These are phyloP conservation scores for Arxiozyma heterogenica DNA, from an alignment of 1,139 yeast species.

Conservation along the genomic window DNA sequence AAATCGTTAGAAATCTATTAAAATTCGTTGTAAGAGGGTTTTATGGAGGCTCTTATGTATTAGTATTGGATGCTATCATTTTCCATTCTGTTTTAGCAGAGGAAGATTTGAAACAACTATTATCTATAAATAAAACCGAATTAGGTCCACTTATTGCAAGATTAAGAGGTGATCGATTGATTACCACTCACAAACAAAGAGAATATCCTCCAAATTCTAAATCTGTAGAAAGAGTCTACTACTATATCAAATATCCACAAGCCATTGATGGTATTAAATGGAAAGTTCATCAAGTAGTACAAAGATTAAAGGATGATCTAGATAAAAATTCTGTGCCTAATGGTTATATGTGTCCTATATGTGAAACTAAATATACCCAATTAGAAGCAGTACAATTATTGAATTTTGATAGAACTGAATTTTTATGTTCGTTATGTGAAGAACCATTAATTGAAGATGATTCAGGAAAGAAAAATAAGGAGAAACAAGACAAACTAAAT, in stretches of 20 bases:
- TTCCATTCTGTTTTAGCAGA: constrained; percentile 90
- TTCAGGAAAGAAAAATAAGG: constrained; percentile 70
- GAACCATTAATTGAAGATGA: constrained; percentile 76
- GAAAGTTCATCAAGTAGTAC: constrained; percentile 87
- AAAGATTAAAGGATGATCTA: constrained; percentile 69
- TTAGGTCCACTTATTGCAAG: constrained; percentile 73
- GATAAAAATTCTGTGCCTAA: constrained; percentile 81
- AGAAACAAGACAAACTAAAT: constrained; percentile 75
- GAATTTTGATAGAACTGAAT: constrained; percentile 71
- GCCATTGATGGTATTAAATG: constrained; percentile 94
- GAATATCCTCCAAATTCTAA: constrained; percentile 73
- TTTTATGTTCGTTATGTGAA: constrained; percentile 79
- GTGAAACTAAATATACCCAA: constrained; percentile 72
- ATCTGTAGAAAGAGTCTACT: constrained; percentile 67
- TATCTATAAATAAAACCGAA: constrained; percentile 82
- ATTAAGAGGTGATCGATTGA: constrained; percentile 71
- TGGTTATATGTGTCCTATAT: constrained; percentile 84
- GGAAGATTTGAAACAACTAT: constrained; percentile 73
- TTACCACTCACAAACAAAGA: constrained; percentile 62
- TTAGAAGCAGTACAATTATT: constrained; percentile 78
- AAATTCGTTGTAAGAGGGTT: constrained; percentile 74
- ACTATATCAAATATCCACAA: constrained; percentile 80
- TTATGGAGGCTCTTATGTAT: constrained; percentile 73
- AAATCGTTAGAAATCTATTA: constrained; percentile 31
- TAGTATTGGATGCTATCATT: constrained; percentile 81